Evolutionary conservation across 306 rosid genomes (phyloP), one percentile per base, ranked within the genome.

Genomic region (Cucumis melo): DNA sequence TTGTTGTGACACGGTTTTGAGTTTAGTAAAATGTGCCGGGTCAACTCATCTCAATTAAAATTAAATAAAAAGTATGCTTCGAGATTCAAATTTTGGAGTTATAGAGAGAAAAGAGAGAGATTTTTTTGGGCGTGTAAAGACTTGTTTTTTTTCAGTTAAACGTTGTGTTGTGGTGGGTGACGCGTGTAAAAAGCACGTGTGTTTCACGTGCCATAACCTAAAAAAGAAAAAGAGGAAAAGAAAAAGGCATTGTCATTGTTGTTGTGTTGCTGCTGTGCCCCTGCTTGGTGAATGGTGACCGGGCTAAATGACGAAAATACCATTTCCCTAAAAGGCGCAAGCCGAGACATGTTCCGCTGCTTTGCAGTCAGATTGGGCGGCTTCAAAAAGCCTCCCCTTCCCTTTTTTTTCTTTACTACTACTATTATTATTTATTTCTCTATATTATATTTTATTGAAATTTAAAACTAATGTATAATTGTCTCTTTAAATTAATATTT

Each of bases 331-430:
- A 24, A 51, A 70, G 15, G 58, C 23, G 6, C 32, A 16, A 72
- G 27, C 19, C 2, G 60, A 27, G 44, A 72, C 27, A 27, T 72
- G 23, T 50, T 72, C 76, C 59, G 9, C 44, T 72, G 76, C 59
- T 16, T 34, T 29, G 39, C 59, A 20, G 76, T 72, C 76, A 72
- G 59, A 72, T 72, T 0, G 76, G 60, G 76, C 76, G 76, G 76
- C 76, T 48, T 68, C 57, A 44, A 68, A 68, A 38, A 10, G 73
- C 53, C 72, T 34, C 15, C 50, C 7, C 53, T 50, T 34, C 15
- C 50, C 7, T 4, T 8, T 8, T 8, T 17, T 34, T 8, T 2
- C 12, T 53, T 17, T 53, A n/a, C 1, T 50, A 10, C n/a, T n/a
- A 46, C 2, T 27, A 27, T 27, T 27, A 27, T 27, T 27, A 27